These are phyloP conservation scores for Sequoiadendron giganteum DNA, from an alignment of 75 land plant genomes.

Conservation along the genomic window DNA sequence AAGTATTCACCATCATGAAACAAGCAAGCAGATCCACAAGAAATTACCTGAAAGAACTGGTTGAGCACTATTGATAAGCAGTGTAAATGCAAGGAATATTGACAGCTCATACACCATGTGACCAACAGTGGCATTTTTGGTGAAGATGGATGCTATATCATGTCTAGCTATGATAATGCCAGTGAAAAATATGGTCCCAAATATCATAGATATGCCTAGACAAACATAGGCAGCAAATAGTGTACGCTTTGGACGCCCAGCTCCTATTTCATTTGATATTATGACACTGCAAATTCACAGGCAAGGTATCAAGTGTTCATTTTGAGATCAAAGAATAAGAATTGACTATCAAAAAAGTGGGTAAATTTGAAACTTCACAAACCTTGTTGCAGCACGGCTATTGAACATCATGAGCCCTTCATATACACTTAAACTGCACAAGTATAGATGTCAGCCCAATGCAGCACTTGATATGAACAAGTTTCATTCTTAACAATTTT, in stretches of 20 bases:
- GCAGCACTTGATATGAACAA: neutral
- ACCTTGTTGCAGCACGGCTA: slow-evolving; percentile 7
- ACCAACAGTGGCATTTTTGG: slow-evolving; percentile 20
- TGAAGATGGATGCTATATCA: slow-evolving; percentile 31
- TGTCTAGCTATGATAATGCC: slow-evolving; percentile 23
- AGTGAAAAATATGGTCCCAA: slow-evolving; percentile 25
- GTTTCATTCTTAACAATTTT: neutral
- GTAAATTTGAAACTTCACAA: neutral
- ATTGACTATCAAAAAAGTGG: neutral
- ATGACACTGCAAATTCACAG: slow-evolving; percentile 33
- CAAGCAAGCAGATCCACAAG: neutral
- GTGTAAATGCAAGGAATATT: slow-evolving; percentile 31
- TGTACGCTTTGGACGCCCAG: slow-evolving; percentile 35
- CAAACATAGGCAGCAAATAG: slow-evolving; percentile 24
- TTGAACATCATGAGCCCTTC: neutral
- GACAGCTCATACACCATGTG: slow-evolving; percentile 23
- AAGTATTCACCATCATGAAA: neutral
- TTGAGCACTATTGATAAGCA: slow-evolving; percentile 49
- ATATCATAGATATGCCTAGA: neutral
- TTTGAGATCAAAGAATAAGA: neutral
- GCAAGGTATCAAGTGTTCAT: neutral
- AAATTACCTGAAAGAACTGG: slow-evolving; percentile 45
- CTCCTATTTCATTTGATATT: slow-evolving; percentile 49
- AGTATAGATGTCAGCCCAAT: neutral
- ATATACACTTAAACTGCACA: slow-evolving; percentile 6